Base-by-base conservation (phyloP, 192 early-diverging fungal genomes). In the Podila clonocystis region DNA sequence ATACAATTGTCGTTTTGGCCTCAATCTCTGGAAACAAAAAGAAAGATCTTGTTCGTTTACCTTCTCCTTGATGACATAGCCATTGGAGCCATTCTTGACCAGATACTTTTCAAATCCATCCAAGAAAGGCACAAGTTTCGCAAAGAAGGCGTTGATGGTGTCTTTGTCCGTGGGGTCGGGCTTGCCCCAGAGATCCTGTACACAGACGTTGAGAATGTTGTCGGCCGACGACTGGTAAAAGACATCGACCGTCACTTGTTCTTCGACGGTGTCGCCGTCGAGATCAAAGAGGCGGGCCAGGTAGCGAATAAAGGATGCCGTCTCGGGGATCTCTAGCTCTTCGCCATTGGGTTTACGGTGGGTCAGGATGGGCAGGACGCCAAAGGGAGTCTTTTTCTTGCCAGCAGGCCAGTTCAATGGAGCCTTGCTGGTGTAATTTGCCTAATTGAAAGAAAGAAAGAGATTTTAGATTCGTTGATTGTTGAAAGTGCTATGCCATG, bases 381-480 rank as follows among this genome's bases (percentile, higher is more conserved):
- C 76, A 24, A 80, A 80, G 24, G 76, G 76, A 1, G 76, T 80
- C 4, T 80, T 70, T 30, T 62, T 68, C 55, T 80, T 80, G 13
- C 61, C 58, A 0, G 49, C 52, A 13, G 76, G 76, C 76, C 76
- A 80, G 5, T 72, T 61, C 9, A 80, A 45, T 26, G 76, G 76
- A 17, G 70, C 48, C 11, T 38, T 58, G 31, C 76, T 80, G 24
- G 62, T 59, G 66, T 80, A 80, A 19, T 49, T 70, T 4, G 70
- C 76, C 76, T 80, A 38, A n/a, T 48, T 20, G 7, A 0, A 50
- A 50, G 15, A 24, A 26, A 7, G 48, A 15, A 65, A 28, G 22
- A 24, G 17, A 28, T 48, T 20, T 36, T 36, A 36, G 34, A 1
- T 2, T 36, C 34, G 4, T 6, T 36, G 6, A 6, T 36, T 1